Evolutionary conservation across 257 asterid species (phyloP).

Genomic region (Paulownia fortunei): DNA sequence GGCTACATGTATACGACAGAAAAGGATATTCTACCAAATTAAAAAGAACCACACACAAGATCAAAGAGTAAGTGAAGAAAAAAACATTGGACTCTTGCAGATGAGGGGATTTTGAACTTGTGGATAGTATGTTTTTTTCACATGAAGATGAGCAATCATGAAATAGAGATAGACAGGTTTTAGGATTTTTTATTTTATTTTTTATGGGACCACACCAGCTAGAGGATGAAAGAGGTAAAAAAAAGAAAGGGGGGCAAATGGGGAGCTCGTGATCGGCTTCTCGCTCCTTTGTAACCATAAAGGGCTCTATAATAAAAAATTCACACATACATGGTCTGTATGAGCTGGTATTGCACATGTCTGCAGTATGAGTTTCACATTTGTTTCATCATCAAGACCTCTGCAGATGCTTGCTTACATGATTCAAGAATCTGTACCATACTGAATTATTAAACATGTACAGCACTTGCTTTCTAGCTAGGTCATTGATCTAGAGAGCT

Average conservation of each 20-base stretch:
- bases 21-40: background rate
- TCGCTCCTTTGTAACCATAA: background rate
- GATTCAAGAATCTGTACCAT: slow-evolving; percentile 27
- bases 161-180: slow-evolving; percentile 2
- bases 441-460: background rate
- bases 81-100: slow-evolving; percentile 14
- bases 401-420: slow-evolving; percentile 23
- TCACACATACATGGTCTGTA: too few species aligned
- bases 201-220: slow-evolving; percentile 29
- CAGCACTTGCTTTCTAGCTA: background rate
- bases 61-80: background rate
- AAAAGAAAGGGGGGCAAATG: background rate
- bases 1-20: too few species aligned
- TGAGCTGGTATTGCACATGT: slow-evolving; percentile 47
- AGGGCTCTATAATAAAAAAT: background rate
- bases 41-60: background rate
- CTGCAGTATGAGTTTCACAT: background rate
- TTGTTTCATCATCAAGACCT: slow-evolving; percentile 2
- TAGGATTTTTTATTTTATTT: background rate
- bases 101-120: slow-evolving; percentile 5
- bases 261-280: slow-evolving; percentile 6
- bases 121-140: background rate
- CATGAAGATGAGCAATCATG: slow-evolving; percentile 1
- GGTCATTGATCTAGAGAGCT: background rate
- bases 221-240: background rate